Conservation (phyloP, 2,329 filamentous ascomycete genomes). For the Tolypocladium inflatum region DNA sequence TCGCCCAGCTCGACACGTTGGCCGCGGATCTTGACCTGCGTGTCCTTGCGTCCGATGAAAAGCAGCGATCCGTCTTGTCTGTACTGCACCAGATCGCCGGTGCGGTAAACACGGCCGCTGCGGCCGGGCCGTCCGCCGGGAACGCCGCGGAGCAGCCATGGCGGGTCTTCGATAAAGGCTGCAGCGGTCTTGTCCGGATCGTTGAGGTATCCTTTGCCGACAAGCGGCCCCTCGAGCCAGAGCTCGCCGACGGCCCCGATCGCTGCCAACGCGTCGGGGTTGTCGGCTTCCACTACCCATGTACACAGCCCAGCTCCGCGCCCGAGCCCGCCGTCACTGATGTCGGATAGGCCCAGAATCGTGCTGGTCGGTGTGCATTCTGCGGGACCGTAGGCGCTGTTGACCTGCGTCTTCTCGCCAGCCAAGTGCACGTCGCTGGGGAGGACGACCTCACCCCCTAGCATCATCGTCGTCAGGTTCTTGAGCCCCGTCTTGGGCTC, state of each 20-base stretch:
- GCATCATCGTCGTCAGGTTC: slow-evolving; percentile 6
- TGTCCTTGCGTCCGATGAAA: slow-evolving; percentile 41
- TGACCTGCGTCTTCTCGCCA: slow-evolving; percentile 5
- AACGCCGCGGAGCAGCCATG: slow-evolving; percentile 4
- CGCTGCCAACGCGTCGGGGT: slow-evolving; percentile 8
- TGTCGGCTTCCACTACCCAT: slow-evolving; percentile 13
- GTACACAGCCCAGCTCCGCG: slow-evolving; percentile 2
- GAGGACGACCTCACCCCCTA: slow-evolving; percentile 8
- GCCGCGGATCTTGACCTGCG: slow-evolving; percentile 46
- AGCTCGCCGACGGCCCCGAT: slow-evolving; percentile 15
- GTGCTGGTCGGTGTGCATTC: slow-evolving; percentile 7
- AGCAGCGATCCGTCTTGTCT: slow-evolving; percentile 24
- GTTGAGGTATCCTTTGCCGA: slow-evolving; percentile 13
- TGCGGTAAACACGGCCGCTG: slow-evolving; percentile 10
- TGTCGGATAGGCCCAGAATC: not conserved
- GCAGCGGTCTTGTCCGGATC: slow-evolving; percentile 5
- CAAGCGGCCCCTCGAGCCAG: slow-evolving; percentile 14
- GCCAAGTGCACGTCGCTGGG: slow-evolving; percentile 4
- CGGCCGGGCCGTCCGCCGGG: slow-evolving; percentile 1
- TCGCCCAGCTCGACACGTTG: slow-evolving; percentile 36
- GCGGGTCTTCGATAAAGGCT: slow-evolving; percentile 4
- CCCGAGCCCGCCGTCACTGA: slow-evolving; percentile 2
- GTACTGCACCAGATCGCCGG: slow-evolving; percentile 14
- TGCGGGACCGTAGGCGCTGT: slow-evolving; percentile 12
- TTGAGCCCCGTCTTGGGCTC: slow-evolving; percentile 1